phyloP scores from a whole-genome alignment of 768 basidiomycete species.

The Tylopilus balloui region DNA sequence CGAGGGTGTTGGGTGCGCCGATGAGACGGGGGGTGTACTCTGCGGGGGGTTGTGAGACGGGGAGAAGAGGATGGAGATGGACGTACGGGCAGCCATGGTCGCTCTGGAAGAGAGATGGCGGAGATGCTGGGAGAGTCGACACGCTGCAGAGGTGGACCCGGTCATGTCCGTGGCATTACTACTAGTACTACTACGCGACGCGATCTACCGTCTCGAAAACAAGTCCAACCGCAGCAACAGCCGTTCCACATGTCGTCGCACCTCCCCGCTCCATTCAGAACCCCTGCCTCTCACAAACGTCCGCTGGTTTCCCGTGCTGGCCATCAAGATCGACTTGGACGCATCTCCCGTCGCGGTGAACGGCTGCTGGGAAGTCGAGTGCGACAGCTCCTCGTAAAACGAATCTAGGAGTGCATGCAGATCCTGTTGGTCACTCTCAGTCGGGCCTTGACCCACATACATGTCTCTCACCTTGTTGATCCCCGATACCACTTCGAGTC shows the following conservation, averaged over 20 bases:
- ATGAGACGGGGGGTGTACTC: slow-evolving; percentile 74
- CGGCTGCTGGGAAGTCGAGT: slow-evolving; percentile 72
- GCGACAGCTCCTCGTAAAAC: slow-evolving; percentile 78
- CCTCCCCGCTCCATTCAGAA: slow-evolving; percentile 59
- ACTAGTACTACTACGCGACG: too few relatives aligned
- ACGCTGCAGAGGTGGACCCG: slow-evolving; percentile 14
- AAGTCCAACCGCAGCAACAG: slow-evolving; percentile 80
- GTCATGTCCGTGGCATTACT: slow-evolving; percentile 30
- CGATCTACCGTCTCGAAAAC: slow-evolving; percentile 49
- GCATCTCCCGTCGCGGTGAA: slow-evolving; percentile 58
- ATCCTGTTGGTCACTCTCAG: slow-evolving; percentile 41
- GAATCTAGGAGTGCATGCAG: slow-evolving; percentile 61
- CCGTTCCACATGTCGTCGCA: slow-evolving; percentile 77
- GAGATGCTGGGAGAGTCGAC: slow-evolving; percentile 61
- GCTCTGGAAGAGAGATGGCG: slow-evolving; percentile 48
- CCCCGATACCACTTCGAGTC: slow-evolving; percentile 63
- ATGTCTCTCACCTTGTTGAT: slow-evolving; percentile 60
- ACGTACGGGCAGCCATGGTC: slow-evolving; percentile 39
- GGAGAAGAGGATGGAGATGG: neutral
- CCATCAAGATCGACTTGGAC: slow-evolving; percentile 67
- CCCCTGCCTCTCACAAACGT: slow-evolving; percentile 50
- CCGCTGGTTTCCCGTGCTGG: slow-evolving; percentile 50
- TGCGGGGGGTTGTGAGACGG: slow-evolving; percentile 26
- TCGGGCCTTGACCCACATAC: neutral
- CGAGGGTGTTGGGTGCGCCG: slow-evolving; percentile 90